Evolutionary conservation across 208 protist species (phyloP).

Genomic region (Vickermania spadyakhi): DNA sequence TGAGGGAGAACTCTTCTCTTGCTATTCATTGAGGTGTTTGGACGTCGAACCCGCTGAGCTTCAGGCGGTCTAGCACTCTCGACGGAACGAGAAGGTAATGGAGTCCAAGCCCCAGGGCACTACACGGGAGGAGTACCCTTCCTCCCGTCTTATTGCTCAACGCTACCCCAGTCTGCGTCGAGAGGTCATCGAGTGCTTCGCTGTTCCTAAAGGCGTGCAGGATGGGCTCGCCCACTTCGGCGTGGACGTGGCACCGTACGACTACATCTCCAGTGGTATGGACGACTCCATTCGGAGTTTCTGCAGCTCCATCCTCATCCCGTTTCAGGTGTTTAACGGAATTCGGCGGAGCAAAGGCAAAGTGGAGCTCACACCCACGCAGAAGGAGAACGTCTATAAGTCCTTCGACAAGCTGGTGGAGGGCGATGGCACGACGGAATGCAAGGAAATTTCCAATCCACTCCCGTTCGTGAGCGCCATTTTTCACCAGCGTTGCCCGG

Average conservation of each 20-base stretch:
- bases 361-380: conserved; percentile 35
- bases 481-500: conserved; percentile 58
- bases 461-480: conserved; percentile 70
- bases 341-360: conserved; percentile 44
- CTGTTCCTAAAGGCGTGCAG: conserved; percentile 9
- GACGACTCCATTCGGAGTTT: conserved; percentile 51
- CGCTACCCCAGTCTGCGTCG: conserved; percentile 1
- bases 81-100: no score
- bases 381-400: conserved; percentile 55
- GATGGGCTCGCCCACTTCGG: conserved; percentile 12
- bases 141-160: not conserved
- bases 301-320: conserved; percentile 64
- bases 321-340: conserved; percentile 57
- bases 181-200: conserved; percentile 16
- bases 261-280: conserved; percentile 27
- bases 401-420: conserved; percentile 46
- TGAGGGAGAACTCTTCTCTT: no score
- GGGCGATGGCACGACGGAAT: conserved; percentile 12
- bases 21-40: no score
- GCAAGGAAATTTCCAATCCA: conserved; percentile 42
- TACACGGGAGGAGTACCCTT: not conserved
- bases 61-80: no score
- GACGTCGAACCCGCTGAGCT: no score
- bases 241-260: conserved; percentile 8
- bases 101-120: not conserved